A percentile compares a stretch with the other conserved stretches of the same genome.
These are phyloP conservation scores for Ambrosia hybrid DNA, from an alignment of 140 eudicot genomes.

Conservation along the genomic window DNA sequence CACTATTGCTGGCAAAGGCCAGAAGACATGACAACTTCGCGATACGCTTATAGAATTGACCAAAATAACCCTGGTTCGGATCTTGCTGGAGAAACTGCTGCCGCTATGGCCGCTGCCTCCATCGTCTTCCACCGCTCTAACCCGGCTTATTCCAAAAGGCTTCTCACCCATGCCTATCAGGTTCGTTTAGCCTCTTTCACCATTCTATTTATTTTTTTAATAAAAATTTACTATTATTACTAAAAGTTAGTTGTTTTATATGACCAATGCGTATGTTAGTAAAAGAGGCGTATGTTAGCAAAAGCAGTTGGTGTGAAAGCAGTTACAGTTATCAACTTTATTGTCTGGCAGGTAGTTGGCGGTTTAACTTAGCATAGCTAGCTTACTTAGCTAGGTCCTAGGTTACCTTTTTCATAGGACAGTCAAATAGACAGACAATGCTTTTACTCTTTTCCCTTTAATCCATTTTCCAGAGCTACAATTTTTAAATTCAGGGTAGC, in stretches of 20 bases:
- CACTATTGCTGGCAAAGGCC: slow-evolving; percentile 99
- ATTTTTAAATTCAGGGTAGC: background rate
- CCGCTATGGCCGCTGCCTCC: slow-evolving; percentile 99
- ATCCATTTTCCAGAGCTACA: slow-evolving; percentile 2
- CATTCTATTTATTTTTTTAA: background rate
- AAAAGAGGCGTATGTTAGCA: slow-evolving; percentile 40
- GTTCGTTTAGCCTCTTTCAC: slow-evolving; percentile 27
- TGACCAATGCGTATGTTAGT: slow-evolving; percentile 42
- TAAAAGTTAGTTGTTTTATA: background rate
- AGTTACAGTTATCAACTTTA: slow-evolving; percentile 42
- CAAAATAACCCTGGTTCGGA: slow-evolving; percentile 91
- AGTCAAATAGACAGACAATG: background rate
- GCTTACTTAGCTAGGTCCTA: slow-evolving; percentile 12
- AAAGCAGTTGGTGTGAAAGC: slow-evolving; percentile 48
- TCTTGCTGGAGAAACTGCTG: slow-evolving; percentile 98
- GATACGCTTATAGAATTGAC: slow-evolving; percentile 77
- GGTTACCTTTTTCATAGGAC: slow-evolving; percentile 2
- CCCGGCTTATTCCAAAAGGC: slow-evolving; percentile 61
- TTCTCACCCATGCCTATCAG: slow-evolving; percentile 87
- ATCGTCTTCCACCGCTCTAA: slow-evolving; percentile 74
- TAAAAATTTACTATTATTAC: no score
- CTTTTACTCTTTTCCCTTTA: background rate
- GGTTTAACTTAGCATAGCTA: slow-evolving; percentile 40
- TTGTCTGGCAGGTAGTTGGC: slow-evolving; percentile 58
- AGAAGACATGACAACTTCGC: slow-evolving; percentile 93